Evolutionary conservation across 371 early-diverging fungal genomes (phyloP).

Genomic region (Basidiobolus heterosporus): DNA sequence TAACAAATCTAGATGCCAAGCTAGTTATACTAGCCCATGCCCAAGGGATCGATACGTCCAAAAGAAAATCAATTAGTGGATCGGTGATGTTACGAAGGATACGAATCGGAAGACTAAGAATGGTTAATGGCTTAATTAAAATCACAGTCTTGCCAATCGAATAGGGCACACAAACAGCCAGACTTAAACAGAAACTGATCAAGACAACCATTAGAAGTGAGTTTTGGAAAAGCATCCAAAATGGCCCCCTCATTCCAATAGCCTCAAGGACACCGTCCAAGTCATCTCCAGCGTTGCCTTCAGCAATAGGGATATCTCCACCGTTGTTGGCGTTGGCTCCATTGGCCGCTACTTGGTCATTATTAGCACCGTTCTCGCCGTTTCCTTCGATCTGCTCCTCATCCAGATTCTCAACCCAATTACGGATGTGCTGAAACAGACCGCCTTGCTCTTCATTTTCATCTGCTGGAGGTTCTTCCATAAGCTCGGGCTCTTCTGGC

Average conservation of each 20-base stretch:
- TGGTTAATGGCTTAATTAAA: conserved; percentile 22
- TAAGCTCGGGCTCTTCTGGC: no score
- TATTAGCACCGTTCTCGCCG: neutral
- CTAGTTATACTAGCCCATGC: conserved; percentile 3
- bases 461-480: neutral
- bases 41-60: conserved; percentile 20
- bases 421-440: neutral
- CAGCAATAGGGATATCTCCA: neutral
- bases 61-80: conserved; percentile 27
- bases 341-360: neutral
- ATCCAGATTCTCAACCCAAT: neutral
- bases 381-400: neutral
- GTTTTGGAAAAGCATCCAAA: conserved; percentile 57
- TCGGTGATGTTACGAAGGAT: conserved; percentile 28
- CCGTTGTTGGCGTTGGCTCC: conserved; percentile 1
- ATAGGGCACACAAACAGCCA: conserved; percentile 60
- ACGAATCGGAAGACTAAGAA: conserved; percentile 26
- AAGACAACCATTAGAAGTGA: conserved; percentile 56
- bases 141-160: conserved; percentile 39
- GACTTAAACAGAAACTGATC: conserved; percentile 46
- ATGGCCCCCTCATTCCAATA: conserved; percentile 74
- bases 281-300: conserved; percentile 33
- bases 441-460: neutral
- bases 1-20: conserved; percentile 1
- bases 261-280: conserved; percentile 71